These are phyloP conservation scores for Sordariomycetes sp. DNA, from an alignment of 2,329 filamentous ascomycete species.

Conservation along the genomic window DNA sequence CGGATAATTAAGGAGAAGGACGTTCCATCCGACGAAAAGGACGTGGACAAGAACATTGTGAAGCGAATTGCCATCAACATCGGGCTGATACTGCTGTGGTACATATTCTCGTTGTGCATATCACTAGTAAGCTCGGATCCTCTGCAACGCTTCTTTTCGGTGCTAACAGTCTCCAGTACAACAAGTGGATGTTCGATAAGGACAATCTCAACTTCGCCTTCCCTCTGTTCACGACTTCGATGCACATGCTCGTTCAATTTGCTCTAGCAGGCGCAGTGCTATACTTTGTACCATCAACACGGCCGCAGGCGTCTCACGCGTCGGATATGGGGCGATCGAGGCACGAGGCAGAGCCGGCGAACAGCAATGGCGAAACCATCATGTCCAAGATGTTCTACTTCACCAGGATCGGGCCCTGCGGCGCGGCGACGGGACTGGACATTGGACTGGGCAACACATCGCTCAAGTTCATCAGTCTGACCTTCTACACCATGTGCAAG, in stretches of 20 bases:
- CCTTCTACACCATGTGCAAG: conserved; percentile 99
- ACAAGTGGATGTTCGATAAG: conserved; percentile 98
- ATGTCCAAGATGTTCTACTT: conserved; percentile 91
- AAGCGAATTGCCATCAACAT: conserved; percentile 64
- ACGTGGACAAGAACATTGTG: conserved; percentile 67
- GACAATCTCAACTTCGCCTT: conserved; percentile 83
- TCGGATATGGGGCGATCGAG: conserved; percentile 41
- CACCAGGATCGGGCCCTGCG: conserved; percentile 84
- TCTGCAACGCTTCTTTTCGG: neutral
- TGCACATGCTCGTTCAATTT: conserved; percentile 97
- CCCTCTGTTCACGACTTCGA: conserved; percentile 86
- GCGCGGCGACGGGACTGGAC: conserved; percentile 84
- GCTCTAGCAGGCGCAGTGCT: conserved; percentile 67
- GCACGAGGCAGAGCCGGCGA: conserved; percentile 39
- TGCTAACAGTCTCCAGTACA: conserved; percentile 58
- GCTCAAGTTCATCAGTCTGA: conserved; percentile 90
- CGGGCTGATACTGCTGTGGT: conserved; percentile 82
- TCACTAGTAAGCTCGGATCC: conserved; percentile 60
- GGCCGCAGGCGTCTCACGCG: conserved; percentile 47
- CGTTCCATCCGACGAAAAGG: conserved; percentile 61
- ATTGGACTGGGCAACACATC: conserved; percentile 95
- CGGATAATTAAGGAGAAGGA: conserved; percentile 52
- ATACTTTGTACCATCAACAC: conserved; percentile 72
- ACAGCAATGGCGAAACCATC: conserved; percentile 31
- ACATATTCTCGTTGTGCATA: conserved; percentile 83